Conservation (phyloP, 768 basidiomycete species). For the Dictyophora rubrovolvata region DNA sequence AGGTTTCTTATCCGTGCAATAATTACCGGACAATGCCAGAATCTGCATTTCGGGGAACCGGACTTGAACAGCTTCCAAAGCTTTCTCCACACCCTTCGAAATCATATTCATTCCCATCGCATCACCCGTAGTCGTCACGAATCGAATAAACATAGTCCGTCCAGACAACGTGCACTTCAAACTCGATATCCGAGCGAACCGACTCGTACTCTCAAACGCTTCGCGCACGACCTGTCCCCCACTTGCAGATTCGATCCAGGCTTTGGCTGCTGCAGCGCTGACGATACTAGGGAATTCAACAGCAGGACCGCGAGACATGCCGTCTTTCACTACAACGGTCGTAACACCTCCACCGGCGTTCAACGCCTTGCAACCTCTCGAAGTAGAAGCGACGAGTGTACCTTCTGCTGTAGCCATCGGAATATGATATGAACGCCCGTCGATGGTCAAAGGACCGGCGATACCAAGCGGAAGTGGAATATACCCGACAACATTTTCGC, state of each 20-base stretch:
- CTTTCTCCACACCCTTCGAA: slow-evolving; percentile 94
- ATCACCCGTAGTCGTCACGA: slow-evolving; percentile 90
- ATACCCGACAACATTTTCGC: slow-evolving; percentile 97
- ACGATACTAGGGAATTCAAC: slow-evolving; percentile 84
- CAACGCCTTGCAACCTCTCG: slow-evolving; percentile 94
- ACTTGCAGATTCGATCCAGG: slow-evolving; percentile 76
- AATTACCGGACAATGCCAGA: slow-evolving; percentile 90
- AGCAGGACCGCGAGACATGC: slow-evolving; percentile 98
- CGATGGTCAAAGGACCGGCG: slow-evolving; percentile 89
- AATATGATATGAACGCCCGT: slow-evolving; percentile 75
- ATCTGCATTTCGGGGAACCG: slow-evolving; percentile 88
- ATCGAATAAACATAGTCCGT: slow-evolving; percentile 85
- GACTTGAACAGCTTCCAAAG: slow-evolving; percentile 65
- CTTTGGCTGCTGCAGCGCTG: slow-evolving; percentile 73
- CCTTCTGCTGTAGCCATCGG: slow-evolving; percentile 99
- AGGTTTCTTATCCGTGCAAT: slow-evolving; percentile 99
- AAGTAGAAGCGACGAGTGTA: slow-evolving; percentile 94
- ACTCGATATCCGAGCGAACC: slow-evolving; percentile 79
- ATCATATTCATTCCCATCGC: slow-evolving; percentile 99
- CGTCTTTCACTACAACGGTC: slow-evolving; percentile 86
- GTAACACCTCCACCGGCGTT: slow-evolving; percentile 93
- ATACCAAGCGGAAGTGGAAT: slow-evolving; percentile 94
- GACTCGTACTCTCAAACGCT: slow-evolving; percentile 89
- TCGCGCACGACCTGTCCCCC: slow-evolving; percentile 67
- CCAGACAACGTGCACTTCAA: slow-evolving; percentile 90